Evolutionary conservation across 768 basidiomycete genomes (phyloP), one percentile per base, ranked within the genome.

Genomic region (Gautieria morchelliformis): DNA sequence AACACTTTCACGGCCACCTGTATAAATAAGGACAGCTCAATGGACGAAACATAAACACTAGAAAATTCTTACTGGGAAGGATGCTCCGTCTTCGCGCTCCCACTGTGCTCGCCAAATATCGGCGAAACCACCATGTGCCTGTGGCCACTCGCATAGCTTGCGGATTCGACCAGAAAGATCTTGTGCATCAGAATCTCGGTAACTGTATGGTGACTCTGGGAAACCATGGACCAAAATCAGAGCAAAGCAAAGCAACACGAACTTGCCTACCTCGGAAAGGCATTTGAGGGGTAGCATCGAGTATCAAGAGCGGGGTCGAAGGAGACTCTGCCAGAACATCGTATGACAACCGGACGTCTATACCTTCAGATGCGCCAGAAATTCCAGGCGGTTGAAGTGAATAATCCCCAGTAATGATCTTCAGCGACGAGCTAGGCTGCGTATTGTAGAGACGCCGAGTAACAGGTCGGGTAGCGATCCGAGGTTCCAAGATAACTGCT

Each of bases 1-100:
- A 59, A 32, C 17, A 59, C 58, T 27, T 59, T 59, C 17, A 59
- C 52, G 12, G 58, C 58, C 17, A 59, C 58, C 52, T 59, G 41
- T 24, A 33, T 22, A 24, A 24, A 11, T 33, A 19, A 30, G 24
- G 15, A 44, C 17, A 37, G 19, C 4, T 17, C 41, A 46, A n/a
- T 53, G 6, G 15, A 15, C 4, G 15, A 15, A 19, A 22, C 45
- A 40, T 11, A 40, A 8, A 6, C 8, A 55, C 41, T 12, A 40
- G 11, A 11, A 9, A 12, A n/a, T 17, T 27, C 41, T 22, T 14
- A 55, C 53, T 19, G 10, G 14, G 20, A 42, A 14, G 6, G 30
- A 19, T 52, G 24, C 22, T 17, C 41, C 35, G 24, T 17, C n/a
- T 17, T 32, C 42, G 46, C 17, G 30, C 6, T 46, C 22, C 58